These are phyloP conservation scores for Gillenia trifoliata DNA, from an alignment of 306 rosid genomes.

Conservation along the genomic window DNA sequence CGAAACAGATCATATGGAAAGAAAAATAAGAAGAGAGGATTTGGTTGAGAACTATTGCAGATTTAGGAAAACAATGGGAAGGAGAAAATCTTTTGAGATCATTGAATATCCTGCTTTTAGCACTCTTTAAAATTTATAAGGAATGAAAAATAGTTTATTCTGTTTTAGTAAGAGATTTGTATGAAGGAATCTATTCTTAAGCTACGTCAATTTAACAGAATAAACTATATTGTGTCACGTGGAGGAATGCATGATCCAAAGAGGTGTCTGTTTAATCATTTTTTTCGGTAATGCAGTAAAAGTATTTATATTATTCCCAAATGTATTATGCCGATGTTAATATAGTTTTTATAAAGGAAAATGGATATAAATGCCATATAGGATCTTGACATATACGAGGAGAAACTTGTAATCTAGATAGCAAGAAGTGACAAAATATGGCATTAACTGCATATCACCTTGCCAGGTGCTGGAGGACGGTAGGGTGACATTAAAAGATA, in stretches of 20 bases:
- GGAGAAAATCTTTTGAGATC: background rate
- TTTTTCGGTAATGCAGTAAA: background rate
- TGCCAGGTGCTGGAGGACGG: constrained; percentile 74
- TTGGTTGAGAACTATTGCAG: background rate
- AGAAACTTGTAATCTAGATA: background rate
- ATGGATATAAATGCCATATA: background rate
- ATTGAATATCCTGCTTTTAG: background rate
- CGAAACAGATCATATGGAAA: background rate
- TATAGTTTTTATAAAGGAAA: background rate
- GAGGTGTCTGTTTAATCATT: background rate
- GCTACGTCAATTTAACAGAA: background rate
- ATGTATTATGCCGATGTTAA: background rate
- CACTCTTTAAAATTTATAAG: background rate
- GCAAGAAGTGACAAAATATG: background rate
- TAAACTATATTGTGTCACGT: background rate
- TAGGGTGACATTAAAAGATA: constrained; percentile 48
- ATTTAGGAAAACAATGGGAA: background rate
- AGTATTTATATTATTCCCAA: background rate
- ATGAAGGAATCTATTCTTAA: background rate
- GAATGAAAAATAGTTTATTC: background rate
- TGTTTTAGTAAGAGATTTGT: background rate
- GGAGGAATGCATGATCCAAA: background rate
- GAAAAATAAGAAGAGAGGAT: too few species aligned
- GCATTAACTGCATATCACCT: background rate
- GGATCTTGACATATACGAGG: background rate